These are phyloP conservation scores for Solanum aculeatissimum DNA, from an alignment of 305 asterid species.

Conservation along the genomic window DNA sequence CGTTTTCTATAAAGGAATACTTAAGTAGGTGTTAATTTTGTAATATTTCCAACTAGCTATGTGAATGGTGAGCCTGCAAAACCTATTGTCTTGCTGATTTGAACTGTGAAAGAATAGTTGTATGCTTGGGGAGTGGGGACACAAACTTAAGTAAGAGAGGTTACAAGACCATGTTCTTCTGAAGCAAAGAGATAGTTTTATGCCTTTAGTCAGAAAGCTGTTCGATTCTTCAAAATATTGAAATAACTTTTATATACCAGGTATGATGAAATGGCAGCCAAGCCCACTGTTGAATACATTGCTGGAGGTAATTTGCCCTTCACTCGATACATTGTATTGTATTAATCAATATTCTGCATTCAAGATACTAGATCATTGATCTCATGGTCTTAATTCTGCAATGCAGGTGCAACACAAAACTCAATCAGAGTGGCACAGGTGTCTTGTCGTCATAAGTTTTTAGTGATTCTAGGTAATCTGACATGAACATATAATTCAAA, in stretches of 20 bases:
- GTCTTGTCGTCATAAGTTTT: neutral
- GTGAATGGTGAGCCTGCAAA: neutral
- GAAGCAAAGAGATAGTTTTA: neutral
- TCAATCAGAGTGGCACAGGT: constrained; percentile 42
- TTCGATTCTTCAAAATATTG: neutral
- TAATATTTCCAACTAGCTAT: neutral
- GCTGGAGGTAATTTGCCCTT: constrained; percentile 67
- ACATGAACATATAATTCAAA: neutral
- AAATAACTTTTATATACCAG: constrained; percentile 9
- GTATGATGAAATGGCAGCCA: constrained; percentile 85
- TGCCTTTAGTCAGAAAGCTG: neutral
- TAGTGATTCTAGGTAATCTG: neutral
- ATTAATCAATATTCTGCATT: neutral
- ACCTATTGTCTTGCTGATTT: neutral
- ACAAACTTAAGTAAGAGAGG: neutral
- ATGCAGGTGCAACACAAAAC: constrained; percentile 39
- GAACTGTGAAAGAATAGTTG: too few species aligned
- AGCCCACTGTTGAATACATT: constrained; percentile 61
- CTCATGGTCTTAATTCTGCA: neutral
- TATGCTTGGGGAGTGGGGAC: neutral
- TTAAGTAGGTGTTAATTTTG: too few species aligned
- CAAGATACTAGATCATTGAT: neutral
- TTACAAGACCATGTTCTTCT: neutral
- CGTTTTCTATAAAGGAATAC: neutral
- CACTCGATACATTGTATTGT: neutral